A percentile compares a stretch with the other conserved stretches of the same genome.
phyloP scores from a whole-genome alignment of 208 protist species.

The Acanthamoeba culbertsoni region DNA sequence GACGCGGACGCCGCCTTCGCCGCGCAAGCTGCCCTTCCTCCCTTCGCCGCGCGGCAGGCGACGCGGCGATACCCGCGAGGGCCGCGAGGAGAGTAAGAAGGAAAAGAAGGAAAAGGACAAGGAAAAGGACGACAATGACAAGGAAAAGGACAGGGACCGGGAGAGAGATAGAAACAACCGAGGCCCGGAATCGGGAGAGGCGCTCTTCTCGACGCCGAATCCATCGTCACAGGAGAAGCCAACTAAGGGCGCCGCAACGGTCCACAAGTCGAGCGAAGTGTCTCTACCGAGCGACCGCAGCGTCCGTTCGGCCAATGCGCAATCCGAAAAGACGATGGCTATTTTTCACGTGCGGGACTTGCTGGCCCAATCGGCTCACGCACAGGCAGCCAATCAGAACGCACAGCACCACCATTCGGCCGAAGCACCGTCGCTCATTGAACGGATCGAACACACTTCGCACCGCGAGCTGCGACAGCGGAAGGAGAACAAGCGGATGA shows the following conservation, averaged over 20 bases:
- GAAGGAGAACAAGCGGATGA: conserved; percentile 18
- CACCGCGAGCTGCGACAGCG: neutral
- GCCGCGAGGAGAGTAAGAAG: neutral
- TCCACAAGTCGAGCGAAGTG: too few species aligned
- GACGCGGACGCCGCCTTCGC: neutral
- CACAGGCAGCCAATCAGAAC: too few species aligned
- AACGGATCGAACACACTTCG: neutral
- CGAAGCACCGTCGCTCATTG: neutral
- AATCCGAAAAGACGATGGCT: neutral
- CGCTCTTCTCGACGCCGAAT: too few species aligned
- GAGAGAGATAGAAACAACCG: neutral
- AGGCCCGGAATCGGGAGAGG: too few species aligned
- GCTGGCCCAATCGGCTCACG: neutral
- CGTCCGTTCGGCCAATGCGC: neutral
- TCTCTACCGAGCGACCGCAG: neutral
- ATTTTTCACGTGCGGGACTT: neutral
- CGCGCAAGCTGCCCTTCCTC: conserved; percentile 6
- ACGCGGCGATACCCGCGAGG: neutral
- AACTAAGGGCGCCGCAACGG: too few species aligned
- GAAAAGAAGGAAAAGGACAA: neutral
- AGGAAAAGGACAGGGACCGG: neutral
- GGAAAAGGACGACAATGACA: neutral
- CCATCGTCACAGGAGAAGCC: too few species aligned
- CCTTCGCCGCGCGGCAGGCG: neutral
- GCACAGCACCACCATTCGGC: neutral